phyloP scores from a whole-genome alignment of 441 rosid genomes.

The Melianthus villosus region DNA sequence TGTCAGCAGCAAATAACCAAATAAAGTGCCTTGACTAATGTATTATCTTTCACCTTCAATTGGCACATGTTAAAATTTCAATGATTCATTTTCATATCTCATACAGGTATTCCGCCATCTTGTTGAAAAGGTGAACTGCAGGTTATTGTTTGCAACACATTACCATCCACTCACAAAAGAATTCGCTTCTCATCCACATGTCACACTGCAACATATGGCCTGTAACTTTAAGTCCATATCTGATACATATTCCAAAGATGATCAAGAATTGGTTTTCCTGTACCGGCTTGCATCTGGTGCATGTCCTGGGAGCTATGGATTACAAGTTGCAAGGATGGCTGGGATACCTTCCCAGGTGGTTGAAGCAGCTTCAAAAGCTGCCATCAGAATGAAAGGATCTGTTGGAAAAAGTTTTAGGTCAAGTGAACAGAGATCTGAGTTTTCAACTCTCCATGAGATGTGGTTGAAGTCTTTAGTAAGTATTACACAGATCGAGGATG shows the following conservation, averaged over 20 bases:
- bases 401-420: constrained; percentile 55
- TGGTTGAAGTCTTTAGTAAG: constrained; percentile 51
- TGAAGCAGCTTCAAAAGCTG: constrained; percentile 47
- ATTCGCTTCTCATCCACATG: constrained; percentile 76
- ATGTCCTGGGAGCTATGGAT: constrained; percentile 88
- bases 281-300: constrained; percentile 72
- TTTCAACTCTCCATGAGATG: constrained; percentile 79
- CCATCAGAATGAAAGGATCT: constrained; percentile 42
- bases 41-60: too few relatives aligned
- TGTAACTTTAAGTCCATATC: constrained; percentile 41
- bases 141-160: constrained; percentile 84
- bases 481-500: constrained; percentile 16
- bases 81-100: not conserved
- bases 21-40: too few relatives aligned
- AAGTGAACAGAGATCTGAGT: constrained; percentile 63
- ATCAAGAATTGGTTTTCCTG: constrained; percentile 52
- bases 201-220: constrained; percentile 80
- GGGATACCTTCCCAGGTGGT: constrained; percentile 75
- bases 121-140: constrained; percentile 72
- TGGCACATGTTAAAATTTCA: too few relatives aligned
- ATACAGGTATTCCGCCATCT: constrained; percentile 78
- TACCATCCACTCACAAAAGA: constrained; percentile 92
- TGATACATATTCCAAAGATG: constrained; percentile 13
- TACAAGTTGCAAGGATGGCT: constrained; percentile 89
- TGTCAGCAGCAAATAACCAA: too few relatives aligned